Conservation (phyloP, 139 green algal species). For the Micractinium sp. region DNA sequence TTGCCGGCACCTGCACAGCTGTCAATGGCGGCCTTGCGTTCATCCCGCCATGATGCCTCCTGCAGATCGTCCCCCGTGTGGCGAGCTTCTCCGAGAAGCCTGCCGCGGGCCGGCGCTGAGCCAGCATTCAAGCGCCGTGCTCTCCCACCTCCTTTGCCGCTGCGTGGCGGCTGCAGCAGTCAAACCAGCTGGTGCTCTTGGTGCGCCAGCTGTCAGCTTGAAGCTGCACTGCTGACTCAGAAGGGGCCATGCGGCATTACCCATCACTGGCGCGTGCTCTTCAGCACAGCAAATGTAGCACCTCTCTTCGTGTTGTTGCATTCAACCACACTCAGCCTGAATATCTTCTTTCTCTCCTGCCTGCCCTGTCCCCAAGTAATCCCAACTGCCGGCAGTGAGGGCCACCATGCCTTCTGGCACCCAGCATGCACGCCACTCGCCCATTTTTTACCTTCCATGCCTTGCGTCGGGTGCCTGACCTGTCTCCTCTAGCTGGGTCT, state of each 20-base stretch:
- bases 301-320: not conserved
- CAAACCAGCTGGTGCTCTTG: not conserved
- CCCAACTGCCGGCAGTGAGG: too few species aligned
- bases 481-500: not conserved
- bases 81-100: not conserved
- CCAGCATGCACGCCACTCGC: too few species aligned
- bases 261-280: not conserved
- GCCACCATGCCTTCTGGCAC: not conserved
- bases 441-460: not conserved
- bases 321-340: too few species aligned
- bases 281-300: not conserved
- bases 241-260: not conserved
- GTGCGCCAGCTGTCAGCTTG: not conserved
- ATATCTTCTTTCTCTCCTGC: not conserved
- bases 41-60: too few species aligned
- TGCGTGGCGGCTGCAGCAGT: not conserved
- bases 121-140: too few species aligned
- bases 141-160: too few species aligned
- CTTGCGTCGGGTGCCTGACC: not conserved
- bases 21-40: too few species aligned
- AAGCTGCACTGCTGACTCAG: not conserved
- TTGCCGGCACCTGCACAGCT: not conserved
- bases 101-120: not conserved
- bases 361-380: not conserved
- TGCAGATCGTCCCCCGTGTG: not conserved